phyloP scores from a whole-genome alignment of 805 yeast species.

The Vanderwaltozyma yarrowii region DNA sequence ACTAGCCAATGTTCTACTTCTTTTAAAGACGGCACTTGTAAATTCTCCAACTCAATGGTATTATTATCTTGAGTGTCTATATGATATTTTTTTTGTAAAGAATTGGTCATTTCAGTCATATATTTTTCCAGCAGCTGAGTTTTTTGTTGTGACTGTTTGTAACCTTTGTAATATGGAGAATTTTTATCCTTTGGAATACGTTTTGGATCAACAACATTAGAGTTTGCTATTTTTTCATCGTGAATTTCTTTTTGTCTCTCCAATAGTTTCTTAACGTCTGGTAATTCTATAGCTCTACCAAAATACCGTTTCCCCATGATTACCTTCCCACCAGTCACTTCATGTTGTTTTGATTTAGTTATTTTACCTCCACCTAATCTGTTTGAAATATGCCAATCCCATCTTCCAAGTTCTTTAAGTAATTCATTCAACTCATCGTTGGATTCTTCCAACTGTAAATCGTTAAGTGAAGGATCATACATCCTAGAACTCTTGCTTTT shows the following conservation, averaged over 20 bases:
- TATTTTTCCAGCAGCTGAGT: not conserved
- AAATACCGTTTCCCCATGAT: conserved; percentile 59
- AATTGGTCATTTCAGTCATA: not conserved
- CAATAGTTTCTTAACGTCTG: conserved; percentile 51
- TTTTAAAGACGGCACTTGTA: conserved; percentile 25
- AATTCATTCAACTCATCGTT: conserved; percentile 66
- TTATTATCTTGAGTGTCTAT: not conserved
- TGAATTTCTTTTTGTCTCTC: conserved; percentile 19
- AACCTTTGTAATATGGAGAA: conserved; percentile 1
- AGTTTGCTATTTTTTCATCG: conserved; percentile 7
- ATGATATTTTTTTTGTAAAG: conserved; percentile 15
- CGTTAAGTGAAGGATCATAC: conserved; percentile 51
- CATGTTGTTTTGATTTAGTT: not conserved
- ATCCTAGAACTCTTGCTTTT: conserved; percentile 49
- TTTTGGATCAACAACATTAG: not conserved
- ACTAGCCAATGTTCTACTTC: conserved; percentile 41
- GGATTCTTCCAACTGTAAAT: conserved; percentile 53
- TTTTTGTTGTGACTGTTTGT: not conserved
- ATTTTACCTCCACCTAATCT: conserved; percentile 15
- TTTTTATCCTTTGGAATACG: conserved; percentile 5
- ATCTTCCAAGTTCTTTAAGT: conserved; percentile 55
- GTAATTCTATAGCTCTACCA: conserved; percentile 75
- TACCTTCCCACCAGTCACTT: conserved; percentile 15
- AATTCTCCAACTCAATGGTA: not conserved
- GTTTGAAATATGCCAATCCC: conserved; percentile 66